phyloP scores from a whole-genome alignment of 192 early-diverging fungal genomes.

The Coemansia sp. region DNA sequence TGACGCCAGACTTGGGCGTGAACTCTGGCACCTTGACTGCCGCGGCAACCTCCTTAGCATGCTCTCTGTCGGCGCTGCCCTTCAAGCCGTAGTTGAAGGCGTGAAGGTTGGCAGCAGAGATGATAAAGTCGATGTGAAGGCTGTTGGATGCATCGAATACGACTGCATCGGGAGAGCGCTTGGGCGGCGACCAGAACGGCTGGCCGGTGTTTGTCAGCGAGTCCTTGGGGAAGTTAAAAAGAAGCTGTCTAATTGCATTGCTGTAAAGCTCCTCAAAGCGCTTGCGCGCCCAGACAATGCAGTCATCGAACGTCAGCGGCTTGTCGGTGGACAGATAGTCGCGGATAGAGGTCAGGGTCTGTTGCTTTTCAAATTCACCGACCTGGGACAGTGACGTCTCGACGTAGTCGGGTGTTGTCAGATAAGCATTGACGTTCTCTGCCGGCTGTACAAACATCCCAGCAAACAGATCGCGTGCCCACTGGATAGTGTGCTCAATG shows the following conservation, averaged over 20 bases:
- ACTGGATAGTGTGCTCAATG: conserved; percentile 89
- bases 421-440: conserved; percentile 93
- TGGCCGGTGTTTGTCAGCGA: conserved; percentile 84
- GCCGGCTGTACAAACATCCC: conserved; percentile 88
- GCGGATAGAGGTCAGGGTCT: conserved; percentile 73
- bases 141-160: conserved; percentile 69
- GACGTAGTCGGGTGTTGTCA: conserved; percentile 83
- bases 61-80: conserved; percentile 72
- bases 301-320: conserved; percentile 87
- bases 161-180: conserved; percentile 86
- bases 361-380: conserved; percentile 65
- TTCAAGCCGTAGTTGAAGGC: conserved; percentile 96
- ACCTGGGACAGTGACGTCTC: conserved; percentile 75
- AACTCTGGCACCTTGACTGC: conserved; percentile 78
- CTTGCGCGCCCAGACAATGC: conserved; percentile 86
- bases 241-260: conserved; percentile 91
- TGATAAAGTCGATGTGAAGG: conserved; percentile 86
- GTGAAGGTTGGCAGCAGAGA: conserved; percentile 88
- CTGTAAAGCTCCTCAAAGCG: conserved; percentile 92
- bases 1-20: conserved; percentile 86
- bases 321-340: conserved; percentile 76
- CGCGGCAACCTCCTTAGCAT: conserved; percentile 63
- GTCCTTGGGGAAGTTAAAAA: conserved; percentile 97
- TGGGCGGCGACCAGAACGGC: conserved; percentile 96
- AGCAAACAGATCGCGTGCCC: conserved; percentile 97